phyloP scores from a whole-genome alignment of 306 rosid species.

The Acacia melanoxylon region DNA sequence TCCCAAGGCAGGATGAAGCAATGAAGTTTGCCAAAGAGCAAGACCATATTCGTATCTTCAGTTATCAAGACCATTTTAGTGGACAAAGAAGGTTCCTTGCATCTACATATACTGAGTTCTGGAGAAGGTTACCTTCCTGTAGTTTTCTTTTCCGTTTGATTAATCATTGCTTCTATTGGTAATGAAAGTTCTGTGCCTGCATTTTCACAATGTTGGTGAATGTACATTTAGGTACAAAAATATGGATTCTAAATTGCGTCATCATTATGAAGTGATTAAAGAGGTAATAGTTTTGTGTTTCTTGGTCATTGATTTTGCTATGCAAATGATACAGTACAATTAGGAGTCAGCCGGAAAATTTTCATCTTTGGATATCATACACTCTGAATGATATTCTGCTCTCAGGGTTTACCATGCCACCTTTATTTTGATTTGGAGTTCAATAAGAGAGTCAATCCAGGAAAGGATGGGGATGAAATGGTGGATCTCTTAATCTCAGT shows the following conservation, averaged over 20 bases:
- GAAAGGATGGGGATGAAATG: conserved; percentile 80
- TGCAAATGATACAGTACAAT: background rate
- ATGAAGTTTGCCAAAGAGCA: conserved; percentile 66
- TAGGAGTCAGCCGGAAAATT: background rate
- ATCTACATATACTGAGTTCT: conserved; percentile 68
- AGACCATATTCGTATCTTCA: conserved; percentile 59
- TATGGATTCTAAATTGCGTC: conserved; percentile 79
- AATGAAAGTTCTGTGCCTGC: conserved; percentile 17
- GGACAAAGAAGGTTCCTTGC: conserved; percentile 92
- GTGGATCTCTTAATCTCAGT: conserved; percentile 71
- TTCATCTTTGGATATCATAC: conserved; percentile 11
- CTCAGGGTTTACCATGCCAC: conserved; percentile 91
- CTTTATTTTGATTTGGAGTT: conserved; percentile 95
- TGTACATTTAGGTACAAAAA: conserved; percentile 63
- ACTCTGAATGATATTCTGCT: conserved; percentile 35
- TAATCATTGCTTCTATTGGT: conserved; percentile 16
- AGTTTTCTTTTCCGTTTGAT: conserved; percentile 8
- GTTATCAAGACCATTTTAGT: conserved; percentile 90
- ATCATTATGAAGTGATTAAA: conserved; percentile 95
- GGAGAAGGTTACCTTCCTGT: conserved; percentile 65
- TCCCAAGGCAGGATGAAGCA: conserved; percentile 95
- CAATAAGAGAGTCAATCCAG: conserved; percentile 57
- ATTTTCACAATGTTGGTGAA: conserved; percentile 15
- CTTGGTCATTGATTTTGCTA: conserved; percentile 22
- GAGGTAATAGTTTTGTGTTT: conserved; percentile 56